These are phyloP conservation scores for Pisolithus marmoratus DNA, from an alignment of 768 basidiomycete species.

Conservation along the genomic window DNA sequence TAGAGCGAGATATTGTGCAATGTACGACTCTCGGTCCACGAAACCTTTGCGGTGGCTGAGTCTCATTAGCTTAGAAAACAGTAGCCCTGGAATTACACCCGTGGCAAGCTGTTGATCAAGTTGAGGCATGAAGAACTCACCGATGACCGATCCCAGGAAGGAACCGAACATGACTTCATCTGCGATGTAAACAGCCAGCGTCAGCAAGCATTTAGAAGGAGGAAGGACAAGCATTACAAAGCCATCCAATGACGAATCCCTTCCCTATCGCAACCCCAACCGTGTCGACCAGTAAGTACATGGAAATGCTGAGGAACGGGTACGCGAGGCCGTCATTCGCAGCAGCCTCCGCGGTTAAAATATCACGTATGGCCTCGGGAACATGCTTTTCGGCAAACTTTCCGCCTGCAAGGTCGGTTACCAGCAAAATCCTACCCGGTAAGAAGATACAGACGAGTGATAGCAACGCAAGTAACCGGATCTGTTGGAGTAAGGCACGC, in stretches of 20 bases:
- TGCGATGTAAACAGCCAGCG: constrained; percentile 15
- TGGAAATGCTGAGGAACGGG: constrained; percentile 80
- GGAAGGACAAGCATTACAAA: constrained; percentile 37
- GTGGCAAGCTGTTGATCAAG: constrained; percentile 2
- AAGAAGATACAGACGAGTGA: constrained; percentile 45
- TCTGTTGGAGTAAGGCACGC: constrained; percentile 93
- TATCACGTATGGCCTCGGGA: constrained; percentile 66
- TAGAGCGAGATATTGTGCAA: constrained; percentile 77
- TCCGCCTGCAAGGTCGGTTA: constrained; percentile 43
- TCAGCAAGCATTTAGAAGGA: not conserved
- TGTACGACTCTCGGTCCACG: constrained; percentile 79
- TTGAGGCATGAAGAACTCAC: constrained; percentile 14
- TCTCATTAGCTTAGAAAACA: constrained; percentile 71
- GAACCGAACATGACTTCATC: constrained; percentile 81
- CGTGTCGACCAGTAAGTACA: constrained; percentile 79
- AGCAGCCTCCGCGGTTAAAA: constrained; percentile 86
- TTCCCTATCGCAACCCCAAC: constrained; percentile 61
- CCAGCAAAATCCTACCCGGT: not conserved
- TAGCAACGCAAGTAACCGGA: constrained; percentile 86
- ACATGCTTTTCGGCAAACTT: constrained; percentile 67
- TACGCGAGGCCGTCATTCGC: constrained; percentile 96
- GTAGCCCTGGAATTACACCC: constrained; percentile 38
- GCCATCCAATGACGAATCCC: constrained; percentile 84
- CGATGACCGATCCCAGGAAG: constrained; percentile 56
- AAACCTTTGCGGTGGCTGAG: constrained; percentile 54